Base-by-base conservation (phyloP, 495 filamentous ascomycete species). In the Hypoxylon rickii region DNA sequence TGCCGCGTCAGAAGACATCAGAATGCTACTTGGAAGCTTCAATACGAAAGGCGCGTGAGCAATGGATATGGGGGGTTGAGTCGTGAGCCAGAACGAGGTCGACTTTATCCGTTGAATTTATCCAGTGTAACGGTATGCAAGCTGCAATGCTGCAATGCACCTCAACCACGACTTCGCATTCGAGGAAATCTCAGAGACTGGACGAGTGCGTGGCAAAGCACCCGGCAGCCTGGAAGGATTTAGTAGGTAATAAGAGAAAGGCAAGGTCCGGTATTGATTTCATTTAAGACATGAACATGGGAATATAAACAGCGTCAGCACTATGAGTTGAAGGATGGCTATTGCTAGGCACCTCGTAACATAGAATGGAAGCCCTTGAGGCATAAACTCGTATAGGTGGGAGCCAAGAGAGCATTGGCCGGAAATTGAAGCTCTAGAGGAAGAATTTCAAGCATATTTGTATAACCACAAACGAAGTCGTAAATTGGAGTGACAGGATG, bases 61-160 rank as follows among this genome's bases (percentile, higher is more conserved):
- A 43, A 5, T n/a, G 22, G 39, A 40, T 46, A 38, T 18, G 37
- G 51, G 29, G 15, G 33, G 33, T 55, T 45, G 12, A 18, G 47
- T 51, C 58, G 51, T 29, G 52, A 63, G 37, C 59, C 46, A 63
- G 59, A 63, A 49, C 59, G 33, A 29, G 22, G 44, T 55, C 11
- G 53, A 50, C 39, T 63, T 63, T 63, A 63, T 13, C 59, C 59
- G 59, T 29, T 44, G 47, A 33, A 57, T 57, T 63, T 57, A 63
- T 63, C 59, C 59, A 48, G 48, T 63, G 52, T 39, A 54, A 63
- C 59, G 39, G 38, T 53, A 57, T 54, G 47, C 43, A 63, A 29
- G 58, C 43, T 62, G 47, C 36, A 44, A 52, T 62, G 58, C 43
- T 62, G 47, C 36, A 44, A 52, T 62, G 58, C 58, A 62, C 41